Conservation (phyloP, 2,329 filamentous ascomycete species). For the Hymenoscyphus infarciens region DNA sequence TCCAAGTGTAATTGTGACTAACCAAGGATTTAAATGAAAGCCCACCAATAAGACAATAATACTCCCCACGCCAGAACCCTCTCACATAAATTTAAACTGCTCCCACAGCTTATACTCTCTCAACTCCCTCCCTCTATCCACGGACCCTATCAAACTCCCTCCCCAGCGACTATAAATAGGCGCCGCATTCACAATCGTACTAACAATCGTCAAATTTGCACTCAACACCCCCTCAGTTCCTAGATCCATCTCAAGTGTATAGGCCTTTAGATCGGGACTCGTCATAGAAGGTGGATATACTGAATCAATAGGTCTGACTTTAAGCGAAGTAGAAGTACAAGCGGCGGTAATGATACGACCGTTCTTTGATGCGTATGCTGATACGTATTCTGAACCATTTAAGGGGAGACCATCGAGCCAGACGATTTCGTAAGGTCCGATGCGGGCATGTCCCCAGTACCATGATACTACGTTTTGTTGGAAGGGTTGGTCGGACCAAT, state of each 20-base stretch:
- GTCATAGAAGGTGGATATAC: slow-evolving; percentile 5
- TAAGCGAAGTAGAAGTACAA: slow-evolving; percentile 25
- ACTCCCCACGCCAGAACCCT: no score
- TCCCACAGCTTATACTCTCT: slow-evolving; percentile 2
- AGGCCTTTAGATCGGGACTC: not conserved
- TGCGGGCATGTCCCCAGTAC: slow-evolving; percentile 45
- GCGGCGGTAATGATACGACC: slow-evolving; percentile 29
- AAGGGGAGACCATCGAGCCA: slow-evolving; percentile 40
- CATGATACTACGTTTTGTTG: slow-evolving; percentile 33
- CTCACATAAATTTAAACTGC: slow-evolving; percentile 9
- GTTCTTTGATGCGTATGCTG: slow-evolving; percentile 34
- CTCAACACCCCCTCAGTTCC: slow-evolving; percentile 9
- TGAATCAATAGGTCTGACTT: slow-evolving; percentile 20
- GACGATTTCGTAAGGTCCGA: slow-evolving; percentile 43
- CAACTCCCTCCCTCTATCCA: not conserved
- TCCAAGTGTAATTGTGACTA: no score
- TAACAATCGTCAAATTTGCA: not conserved
- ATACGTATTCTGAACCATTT: slow-evolving; percentile 29
- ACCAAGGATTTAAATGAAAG: no score
- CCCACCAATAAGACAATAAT: no score
- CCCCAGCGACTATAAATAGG: slow-evolving; percentile 8
- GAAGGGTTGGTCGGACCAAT: slow-evolving; percentile 42
- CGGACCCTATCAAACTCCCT: not conserved
- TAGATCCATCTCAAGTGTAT: slow-evolving; percentile 8
- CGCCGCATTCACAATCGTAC: not conserved